These are phyloP conservation scores for Beauveria bassiana DNA, from an alignment of 2,329 filamentous ascomycete genomes.

Conservation along the genomic window DNA sequence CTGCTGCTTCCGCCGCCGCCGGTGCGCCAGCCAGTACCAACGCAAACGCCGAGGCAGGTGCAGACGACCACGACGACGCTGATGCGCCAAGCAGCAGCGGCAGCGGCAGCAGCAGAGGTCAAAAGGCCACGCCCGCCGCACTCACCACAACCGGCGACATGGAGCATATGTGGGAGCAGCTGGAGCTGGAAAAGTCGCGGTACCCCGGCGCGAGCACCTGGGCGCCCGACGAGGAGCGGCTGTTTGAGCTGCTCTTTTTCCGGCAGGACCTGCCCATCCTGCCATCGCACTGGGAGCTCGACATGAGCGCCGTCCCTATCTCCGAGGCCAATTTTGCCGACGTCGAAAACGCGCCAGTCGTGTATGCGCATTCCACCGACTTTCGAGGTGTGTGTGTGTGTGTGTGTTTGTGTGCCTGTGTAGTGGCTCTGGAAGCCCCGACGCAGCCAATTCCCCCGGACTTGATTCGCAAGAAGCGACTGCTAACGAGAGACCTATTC, in stretches of 20 bases:
- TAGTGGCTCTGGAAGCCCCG: too few species aligned
- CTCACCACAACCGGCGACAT: constrained; percentile 23
- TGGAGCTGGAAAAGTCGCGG: constrained; percentile 35
- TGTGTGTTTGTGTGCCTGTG: too few species aligned
- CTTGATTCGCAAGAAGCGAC: background rate
- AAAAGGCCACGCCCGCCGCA: too few species aligned
- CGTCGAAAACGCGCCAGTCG: constrained; percentile 24
- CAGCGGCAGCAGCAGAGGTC: background rate
- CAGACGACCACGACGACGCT: background rate
- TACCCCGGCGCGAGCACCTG: constrained; percentile 39
- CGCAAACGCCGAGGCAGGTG: background rate
- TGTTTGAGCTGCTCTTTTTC: constrained; percentile 35
- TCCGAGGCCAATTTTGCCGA: constrained; percentile 28
- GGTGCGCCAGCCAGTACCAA: background rate
- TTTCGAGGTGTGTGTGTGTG: constrained; percentile 26
- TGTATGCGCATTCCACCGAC: constrained; percentile 30
- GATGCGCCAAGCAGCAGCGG: background rate
- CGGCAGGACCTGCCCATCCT: constrained; percentile 34
- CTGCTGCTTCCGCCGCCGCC: background rate
- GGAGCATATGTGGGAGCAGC: constrained; percentile 22
- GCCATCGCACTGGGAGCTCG: constrained; percentile 32
- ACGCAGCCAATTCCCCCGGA: too few species aligned
- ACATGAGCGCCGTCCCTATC: constrained; percentile 33
- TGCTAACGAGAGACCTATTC: background rate
- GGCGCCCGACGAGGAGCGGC: constrained; percentile 40